These are phyloP conservation scores for Calonectria pauciramosa DNA, from an alignment of 2,329 filamentous ascomycete species.

Conservation along the genomic window DNA sequence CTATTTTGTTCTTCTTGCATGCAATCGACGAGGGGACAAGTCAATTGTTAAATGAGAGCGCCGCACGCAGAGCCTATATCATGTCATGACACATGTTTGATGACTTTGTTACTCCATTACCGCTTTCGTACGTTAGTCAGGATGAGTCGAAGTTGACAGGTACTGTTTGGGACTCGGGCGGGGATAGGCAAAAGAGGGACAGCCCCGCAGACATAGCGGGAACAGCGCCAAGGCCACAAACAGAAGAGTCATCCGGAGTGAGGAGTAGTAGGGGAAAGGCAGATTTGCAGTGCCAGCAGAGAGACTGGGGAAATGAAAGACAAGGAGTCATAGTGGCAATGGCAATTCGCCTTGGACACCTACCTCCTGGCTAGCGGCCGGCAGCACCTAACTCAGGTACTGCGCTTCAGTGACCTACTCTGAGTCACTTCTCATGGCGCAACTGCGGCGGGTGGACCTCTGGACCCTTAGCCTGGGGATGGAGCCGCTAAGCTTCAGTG, in stretches of 20 bases:
- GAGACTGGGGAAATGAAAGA: background rate
- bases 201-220: constrained; percentile 14
- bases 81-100: background rate
- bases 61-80: background rate
- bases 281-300: background rate
- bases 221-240: background rate
- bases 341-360: background rate
- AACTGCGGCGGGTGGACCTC: background rate
- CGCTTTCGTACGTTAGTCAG: constrained; percentile 33
- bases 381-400: background rate
- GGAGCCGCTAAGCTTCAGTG: constrained; percentile 20
- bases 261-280: constrained; percentile 2
- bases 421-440: background rate
- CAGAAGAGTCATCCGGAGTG: constrained; percentile 14
- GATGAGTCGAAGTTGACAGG: constrained; percentile 40
- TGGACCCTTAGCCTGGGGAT: constrained; percentile 8
- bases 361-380: background rate
- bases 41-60: background rate
- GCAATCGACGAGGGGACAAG: background rate
- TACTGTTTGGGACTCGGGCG: constrained; percentile 15
- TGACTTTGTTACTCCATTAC: constrained; percentile 20
- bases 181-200: background rate
- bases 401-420: constrained; percentile 3
- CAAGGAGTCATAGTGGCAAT: constrained; percentile 20
- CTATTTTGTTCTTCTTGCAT: background rate